Evolutionary conservation across 305 asterid species (phyloP).

Genomic region (Lippia alba): DNA sequence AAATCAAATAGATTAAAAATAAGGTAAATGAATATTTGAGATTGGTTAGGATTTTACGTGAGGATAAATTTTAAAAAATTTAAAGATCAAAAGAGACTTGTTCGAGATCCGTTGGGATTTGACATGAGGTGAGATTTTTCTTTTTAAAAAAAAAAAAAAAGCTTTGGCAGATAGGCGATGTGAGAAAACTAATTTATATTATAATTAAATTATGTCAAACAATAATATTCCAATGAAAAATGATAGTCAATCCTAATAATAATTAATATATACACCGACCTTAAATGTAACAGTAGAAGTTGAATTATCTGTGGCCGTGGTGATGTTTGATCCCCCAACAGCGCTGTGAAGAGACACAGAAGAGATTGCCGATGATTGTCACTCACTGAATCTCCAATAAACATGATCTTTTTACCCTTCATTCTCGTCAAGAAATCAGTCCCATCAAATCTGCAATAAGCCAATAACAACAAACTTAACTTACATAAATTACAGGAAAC

Average conservation of each 20-base stretch:
- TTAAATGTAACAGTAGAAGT: constrained; percentile 24
- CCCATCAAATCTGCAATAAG: constrained; percentile 48
- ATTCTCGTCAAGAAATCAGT: constrained; percentile 41
- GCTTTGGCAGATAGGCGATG: no score
- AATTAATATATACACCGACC: constrained; percentile 21
- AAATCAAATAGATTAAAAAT: no score
- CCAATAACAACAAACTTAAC: background rate
- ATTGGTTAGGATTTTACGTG: no score
- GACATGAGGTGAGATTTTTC: no score
- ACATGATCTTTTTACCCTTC: constrained; percentile 50
- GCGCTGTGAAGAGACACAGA: constrained; percentile 41
- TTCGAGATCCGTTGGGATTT: no score
- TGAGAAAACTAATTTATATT: no score
- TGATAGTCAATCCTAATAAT: background rate
- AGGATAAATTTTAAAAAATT: no score
- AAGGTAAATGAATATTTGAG: no score
- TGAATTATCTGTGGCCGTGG: background rate
- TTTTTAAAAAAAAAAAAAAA: no score
- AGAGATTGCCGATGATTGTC: constrained; percentile 46
- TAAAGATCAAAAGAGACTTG: no score
- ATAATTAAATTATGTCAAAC: no score
- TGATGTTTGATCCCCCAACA: constrained; percentile 11
- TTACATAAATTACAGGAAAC: background rate
- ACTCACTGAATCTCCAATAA: constrained; percentile 56
- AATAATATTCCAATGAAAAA: no score